Evolutionary conservation across 2,329 filamentous ascomycete genomes (phyloP), one percentile per base, ranked within the genome.

Genomic region (Chlorencoelia australis): DNA sequence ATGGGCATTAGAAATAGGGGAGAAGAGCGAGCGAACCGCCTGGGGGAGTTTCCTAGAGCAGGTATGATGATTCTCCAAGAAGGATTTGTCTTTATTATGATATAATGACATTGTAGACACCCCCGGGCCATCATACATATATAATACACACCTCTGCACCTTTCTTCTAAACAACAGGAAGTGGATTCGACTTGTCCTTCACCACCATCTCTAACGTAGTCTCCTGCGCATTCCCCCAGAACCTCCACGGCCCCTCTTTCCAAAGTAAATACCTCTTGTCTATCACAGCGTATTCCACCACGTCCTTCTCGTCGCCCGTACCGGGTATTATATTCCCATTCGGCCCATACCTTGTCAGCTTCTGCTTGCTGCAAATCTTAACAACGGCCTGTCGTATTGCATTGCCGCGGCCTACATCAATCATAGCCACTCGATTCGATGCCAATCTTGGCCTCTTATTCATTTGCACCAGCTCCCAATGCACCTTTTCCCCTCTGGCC

Each of bases 201-300:
- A 51, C 30, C 5, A 52, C 6, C 34, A 47, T 44, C 40, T 51
- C 46, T 30, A 69, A 52, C 1, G 66, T 69, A 9, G 69, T 74
- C 48, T 72, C 67, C 27, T 67, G 56, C 19, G 73, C 61, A 14
- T 73, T 79, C 10, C 80, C 79, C 70, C 78, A 80, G 33, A 83
- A 57, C 53, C 64, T 66, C 80, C 80, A 85, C 2, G 66, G 62
- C 18, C 56, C 59, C 38, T 65, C 55, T 51, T 62, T 53, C 21
- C 64, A 65, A 2, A 49, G 42, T 30, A 35, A 45, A 62, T 71
- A 14, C 69, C 52, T 57, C 30, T 59, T 60, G 51, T 75, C 72
- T 30, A 85, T 46, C 25, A 82, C 76, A 4, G 85, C 45, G 50
- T 83, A 74, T 62, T 86, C 81, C 2, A 67, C 55, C 47, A 78